Base-by-base conservation (phyloP, 75 land plant genomes). In the Pseudotsuga menziesii region DNA sequence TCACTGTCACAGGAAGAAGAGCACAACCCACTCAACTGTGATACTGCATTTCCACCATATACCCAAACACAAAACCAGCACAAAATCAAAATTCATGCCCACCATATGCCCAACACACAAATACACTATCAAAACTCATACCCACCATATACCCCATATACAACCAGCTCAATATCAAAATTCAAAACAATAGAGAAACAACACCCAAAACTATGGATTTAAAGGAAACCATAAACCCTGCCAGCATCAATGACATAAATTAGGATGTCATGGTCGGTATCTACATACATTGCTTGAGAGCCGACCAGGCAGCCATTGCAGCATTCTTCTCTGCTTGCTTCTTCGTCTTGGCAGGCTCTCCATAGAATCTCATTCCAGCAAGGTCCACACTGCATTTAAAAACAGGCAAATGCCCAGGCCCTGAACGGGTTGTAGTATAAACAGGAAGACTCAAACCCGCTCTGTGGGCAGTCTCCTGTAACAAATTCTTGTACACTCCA, bases 241-340 rank as follows among this genome's bases (percentile, higher is more conserved):
- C 12, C 54, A 48, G 54, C 12, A 9, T 48, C 54, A 48, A 48
- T 48, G 54, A 12, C 1, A 48, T 17, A 25, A n/a, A 61, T 25
- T n/a, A 61, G 16, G 63, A 61, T n/a, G 11, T 2, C 20, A 61
- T n/a, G 11, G 25, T 75, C 8, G 14, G 9, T 6, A 2, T 41
- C 5, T 56, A 75, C 87, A 58, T 64, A 85, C 86, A 35, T 75
- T 85, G 74, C 57, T 83, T 85, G 17, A 85, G 60, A 5, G 75
- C 66, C 12, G 81, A 74, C 85, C 82, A 83, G 22, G 87, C 88
- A 26, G 83, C 80, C 86, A 86, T 84, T 15, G 86, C 86, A 57
- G 88, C 88, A 80, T 86, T 86, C 67, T 86, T 84, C 60, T 86
- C 78, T 32, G 86, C 88, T 59, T 86, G 86, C 29, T 86, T 86